Evolutionary conservation across 768 basidiomycete species (phyloP).

Genomic region (Amanita pallidorosea): DNA sequence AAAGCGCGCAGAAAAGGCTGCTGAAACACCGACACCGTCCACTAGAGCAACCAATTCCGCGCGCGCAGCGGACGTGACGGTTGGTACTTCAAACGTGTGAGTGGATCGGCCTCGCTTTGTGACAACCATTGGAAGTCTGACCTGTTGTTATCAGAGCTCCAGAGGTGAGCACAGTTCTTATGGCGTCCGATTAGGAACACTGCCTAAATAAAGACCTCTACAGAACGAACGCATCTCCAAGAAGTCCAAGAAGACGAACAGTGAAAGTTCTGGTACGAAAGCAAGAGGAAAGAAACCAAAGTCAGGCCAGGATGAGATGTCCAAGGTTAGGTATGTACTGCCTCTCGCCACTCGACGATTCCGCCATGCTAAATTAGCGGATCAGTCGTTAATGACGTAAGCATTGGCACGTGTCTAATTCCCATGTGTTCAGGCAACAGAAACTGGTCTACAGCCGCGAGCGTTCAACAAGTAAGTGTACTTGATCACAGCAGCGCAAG

Average conservation of each 20-base stretch:
- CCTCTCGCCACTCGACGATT: neutral
- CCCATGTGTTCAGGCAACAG: slow-evolving; percentile 7
- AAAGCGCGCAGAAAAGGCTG: slow-evolving; percentile 40
- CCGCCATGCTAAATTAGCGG: neutral
- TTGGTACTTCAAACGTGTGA: slow-evolving; percentile 3
- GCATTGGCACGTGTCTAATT: neutral
- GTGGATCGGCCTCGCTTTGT: neutral
- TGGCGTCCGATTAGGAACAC: neutral
- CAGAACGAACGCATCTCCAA: slow-evolving; percentile 15
- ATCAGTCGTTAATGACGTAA: slow-evolving; percentile 2
- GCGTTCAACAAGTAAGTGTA: slow-evolving; percentile 13
- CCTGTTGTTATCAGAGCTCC: neutral
- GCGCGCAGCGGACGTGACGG: slow-evolving; percentile 11
- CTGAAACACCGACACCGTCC: slow-evolving; percentile 21
- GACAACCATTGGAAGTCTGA: neutral
- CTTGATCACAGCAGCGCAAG: neutral
- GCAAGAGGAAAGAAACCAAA: slow-evolving; percentile 8
- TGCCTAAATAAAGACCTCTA: neutral
- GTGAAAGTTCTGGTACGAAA: slow-evolving; percentile 6
- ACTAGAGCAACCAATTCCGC: slow-evolving; percentile 36
- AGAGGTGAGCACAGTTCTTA: neutral
- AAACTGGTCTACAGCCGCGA: slow-evolving; percentile 10
- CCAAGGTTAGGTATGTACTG: neutral
- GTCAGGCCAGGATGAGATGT: neutral
- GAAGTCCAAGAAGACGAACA: slow-evolving; percentile 25